A percentile compares a stretch with the other conserved stretches of the same genome.
Evolutionary conservation across 345 rosid genomes (phyloP).

Genomic region (Diplotaxis tenuifolia): DNA sequence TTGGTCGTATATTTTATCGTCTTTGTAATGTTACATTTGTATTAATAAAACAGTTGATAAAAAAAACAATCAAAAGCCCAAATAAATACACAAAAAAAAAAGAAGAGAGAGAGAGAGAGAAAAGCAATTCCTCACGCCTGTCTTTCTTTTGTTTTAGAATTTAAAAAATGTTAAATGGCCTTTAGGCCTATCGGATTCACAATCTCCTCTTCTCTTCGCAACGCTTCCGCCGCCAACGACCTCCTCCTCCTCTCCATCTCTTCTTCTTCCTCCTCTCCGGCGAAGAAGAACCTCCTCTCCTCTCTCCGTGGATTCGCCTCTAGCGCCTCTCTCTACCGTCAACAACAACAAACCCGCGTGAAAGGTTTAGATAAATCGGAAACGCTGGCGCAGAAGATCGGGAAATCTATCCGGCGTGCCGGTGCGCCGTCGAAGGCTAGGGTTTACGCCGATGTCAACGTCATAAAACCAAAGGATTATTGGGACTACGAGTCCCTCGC

Average conservation of each 20-base stretch:
- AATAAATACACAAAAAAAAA: not conserved
- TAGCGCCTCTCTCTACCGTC: constrained; percentile 35
- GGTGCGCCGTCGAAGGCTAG: constrained; percentile 96
- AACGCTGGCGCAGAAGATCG: constrained; percentile 98
- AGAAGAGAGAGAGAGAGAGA: not conserved
- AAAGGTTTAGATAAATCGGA: constrained; percentile 46
- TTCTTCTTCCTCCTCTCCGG: constrained; percentile 18
- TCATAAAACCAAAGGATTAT: constrained; percentile 76
- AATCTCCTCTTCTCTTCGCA: constrained; percentile 42
- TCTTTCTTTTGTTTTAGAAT: not conserved
- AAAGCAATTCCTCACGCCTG: not conserved
- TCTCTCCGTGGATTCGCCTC: constrained; percentile 39
- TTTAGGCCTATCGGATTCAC: constrained; percentile 12
- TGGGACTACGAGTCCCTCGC: constrained; percentile 73
- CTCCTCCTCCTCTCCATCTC: constrained; percentile 15
- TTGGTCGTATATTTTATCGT: too few relatives aligned
- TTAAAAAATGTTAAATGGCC: not conserved
- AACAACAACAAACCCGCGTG: constrained; percentile 26
- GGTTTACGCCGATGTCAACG: constrained; percentile 90
- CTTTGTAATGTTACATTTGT: too few relatives aligned
- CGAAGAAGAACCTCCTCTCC: constrained; percentile 25
- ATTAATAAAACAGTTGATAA: too few relatives aligned
- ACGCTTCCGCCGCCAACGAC: constrained; percentile 33
- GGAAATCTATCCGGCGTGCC: constrained; percentile 82
- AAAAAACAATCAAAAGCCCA: not conserved